phyloP scores from a whole-genome alignment of 2,329 filamentous ascomycete species.

The Leptographium lundbergii region DNA sequence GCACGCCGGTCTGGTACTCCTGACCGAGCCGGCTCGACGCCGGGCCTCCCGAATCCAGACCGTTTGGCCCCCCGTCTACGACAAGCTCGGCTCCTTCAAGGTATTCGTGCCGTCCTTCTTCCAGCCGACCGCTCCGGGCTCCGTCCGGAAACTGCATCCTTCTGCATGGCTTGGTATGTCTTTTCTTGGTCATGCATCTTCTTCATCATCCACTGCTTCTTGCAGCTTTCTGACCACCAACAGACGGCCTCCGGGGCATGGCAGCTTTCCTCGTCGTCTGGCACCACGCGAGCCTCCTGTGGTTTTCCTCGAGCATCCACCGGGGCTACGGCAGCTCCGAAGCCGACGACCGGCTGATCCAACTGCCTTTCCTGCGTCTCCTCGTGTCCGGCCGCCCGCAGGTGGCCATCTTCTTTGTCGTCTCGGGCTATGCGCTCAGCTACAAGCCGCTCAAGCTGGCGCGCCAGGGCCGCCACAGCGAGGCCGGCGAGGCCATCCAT shows the following conservation, averaged over 20 bases:
- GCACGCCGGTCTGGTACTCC: background rate
- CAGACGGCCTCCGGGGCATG: conserved; percentile 40
- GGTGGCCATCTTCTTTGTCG: conserved; percentile 32
- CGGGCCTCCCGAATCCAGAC: background rate
- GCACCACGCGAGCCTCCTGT: conserved; percentile 26
- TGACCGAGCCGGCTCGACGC: conserved; percentile 2
- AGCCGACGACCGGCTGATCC: conserved; percentile 14
- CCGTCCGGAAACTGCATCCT: conserved; percentile 10
- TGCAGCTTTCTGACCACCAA: conserved; percentile 1
- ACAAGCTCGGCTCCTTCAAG: background rate
- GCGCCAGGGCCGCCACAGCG: conserved; percentile 8
- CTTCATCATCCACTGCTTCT: background rate
- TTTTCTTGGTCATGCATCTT: background rate
- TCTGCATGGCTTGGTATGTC: conserved; percentile 15
- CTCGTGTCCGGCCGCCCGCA: conserved; percentile 22
- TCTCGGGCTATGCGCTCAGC: conserved; percentile 22
- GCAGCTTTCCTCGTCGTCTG: conserved; percentile 42
- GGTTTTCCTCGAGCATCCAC: conserved; percentile 18
- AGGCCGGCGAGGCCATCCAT: conserved; percentile 11
- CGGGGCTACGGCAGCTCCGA: conserved; percentile 14
- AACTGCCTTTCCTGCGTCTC: conserved; percentile 25
- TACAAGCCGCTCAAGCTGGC: conserved; percentile 14
- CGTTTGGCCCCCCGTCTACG: background rate
- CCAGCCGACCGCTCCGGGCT: background rate
- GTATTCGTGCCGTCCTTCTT: background rate